These are phyloP conservation scores for Crithidia fasciculata DNA, from an alignment of 208 protist species.

Conservation along the genomic window DNA sequence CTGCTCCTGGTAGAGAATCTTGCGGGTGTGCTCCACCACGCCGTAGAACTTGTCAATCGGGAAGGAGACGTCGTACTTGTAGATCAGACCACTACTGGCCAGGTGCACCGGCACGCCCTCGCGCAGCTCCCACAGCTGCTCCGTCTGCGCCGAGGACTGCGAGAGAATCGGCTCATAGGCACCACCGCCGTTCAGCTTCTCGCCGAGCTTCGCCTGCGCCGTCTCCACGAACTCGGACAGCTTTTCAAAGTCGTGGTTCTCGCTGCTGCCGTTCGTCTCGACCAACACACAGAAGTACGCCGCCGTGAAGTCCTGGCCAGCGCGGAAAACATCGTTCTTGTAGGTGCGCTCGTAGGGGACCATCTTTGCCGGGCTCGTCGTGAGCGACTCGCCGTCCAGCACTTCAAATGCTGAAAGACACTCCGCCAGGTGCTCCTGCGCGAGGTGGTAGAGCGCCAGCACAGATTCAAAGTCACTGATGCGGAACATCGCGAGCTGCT, in stretches of 20 bases:
- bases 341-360: constrained; percentile 50
- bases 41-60: constrained; percentile 81
- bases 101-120: constrained; percentile 75
- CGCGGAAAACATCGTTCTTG: constrained; percentile 54
- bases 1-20: constrained; percentile 57
- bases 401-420: constrained; percentile 96
- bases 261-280: constrained; percentile 94
- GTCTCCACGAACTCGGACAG: constrained; percentile 58
- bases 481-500: constrained; percentile 89
- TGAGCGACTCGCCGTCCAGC: constrained; percentile 86
- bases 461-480: constrained; percentile 75
- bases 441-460: constrained; percentile 67
- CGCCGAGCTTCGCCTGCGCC: constrained; percentile 44
- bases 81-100: constrained; percentile 56
- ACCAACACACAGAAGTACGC: constrained; percentile 92
- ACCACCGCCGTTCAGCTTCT: constrained; percentile 40
- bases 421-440: constrained; percentile 89
- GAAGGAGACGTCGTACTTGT: constrained; percentile 87
- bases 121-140: constrained; percentile 70
- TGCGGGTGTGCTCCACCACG: constrained; percentile 78
- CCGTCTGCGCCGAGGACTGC: constrained; percentile 58
- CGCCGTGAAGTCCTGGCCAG: constrained; percentile 44
- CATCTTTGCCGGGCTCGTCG: constrained; percentile 48
- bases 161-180: constrained; percentile 64
- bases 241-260: constrained; percentile 90